These are phyloP conservation scores for Elsinoe fawcettii DNA, from an alignment of 2,329 filamentous ascomycete species.

Conservation along the genomic window DNA sequence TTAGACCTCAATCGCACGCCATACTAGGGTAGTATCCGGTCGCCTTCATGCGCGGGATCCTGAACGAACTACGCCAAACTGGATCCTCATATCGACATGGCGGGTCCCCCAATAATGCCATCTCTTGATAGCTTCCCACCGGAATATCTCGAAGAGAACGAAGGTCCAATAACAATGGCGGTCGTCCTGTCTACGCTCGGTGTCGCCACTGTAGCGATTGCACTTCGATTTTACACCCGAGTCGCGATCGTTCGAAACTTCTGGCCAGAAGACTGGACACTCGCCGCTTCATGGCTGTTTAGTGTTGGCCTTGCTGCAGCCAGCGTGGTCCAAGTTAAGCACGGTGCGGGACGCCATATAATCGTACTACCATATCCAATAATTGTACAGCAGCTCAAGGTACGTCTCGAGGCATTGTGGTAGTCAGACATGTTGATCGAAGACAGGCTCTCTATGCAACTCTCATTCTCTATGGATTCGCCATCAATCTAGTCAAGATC, in stretches of 20 bases:
- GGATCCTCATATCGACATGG: not conserved
- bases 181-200: not conserved
- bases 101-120: not conserved
- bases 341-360: not conserved
- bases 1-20: not conserved
- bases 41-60: not conserved
- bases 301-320: not conserved
- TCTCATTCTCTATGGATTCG: not conserved
- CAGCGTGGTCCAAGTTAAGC: not conserved
- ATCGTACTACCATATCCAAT: not conserved
- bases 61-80: not conserved
- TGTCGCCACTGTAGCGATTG: not conserved
- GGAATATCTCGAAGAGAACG: not conserved
- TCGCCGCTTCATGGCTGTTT: not conserved
- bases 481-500: not conserved
- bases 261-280: not conserved
- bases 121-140: not conserved
- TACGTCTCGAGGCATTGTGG: not conserved
- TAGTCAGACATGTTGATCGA: not conserved
- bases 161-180: not conserved
- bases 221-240: not conserved
- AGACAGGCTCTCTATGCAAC: not conserved
- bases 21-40: not conserved
- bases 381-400: not conserved
- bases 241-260: not conserved